Conservation (phyloP, 441 rosid genomes). For the Populus hybrid region DNA sequence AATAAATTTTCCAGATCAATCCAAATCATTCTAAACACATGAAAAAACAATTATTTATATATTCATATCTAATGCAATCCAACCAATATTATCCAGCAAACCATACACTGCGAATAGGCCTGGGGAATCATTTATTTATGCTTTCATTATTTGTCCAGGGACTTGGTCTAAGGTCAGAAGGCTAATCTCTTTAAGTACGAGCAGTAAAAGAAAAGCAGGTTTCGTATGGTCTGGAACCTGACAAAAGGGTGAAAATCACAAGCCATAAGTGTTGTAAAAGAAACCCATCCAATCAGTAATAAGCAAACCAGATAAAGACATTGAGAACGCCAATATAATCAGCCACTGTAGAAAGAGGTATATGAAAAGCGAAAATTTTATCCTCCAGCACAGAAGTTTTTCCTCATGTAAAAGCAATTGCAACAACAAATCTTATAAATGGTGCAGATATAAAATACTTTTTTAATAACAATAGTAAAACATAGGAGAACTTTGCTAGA, state of each 20-base stretch:
- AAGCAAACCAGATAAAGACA: background rate
- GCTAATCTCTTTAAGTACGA: background rate
- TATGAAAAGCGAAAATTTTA: background rate
- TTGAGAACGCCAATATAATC: background rate
- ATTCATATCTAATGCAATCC: too few relatives aligned
- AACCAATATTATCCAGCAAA: too few relatives aligned
- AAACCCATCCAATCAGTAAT: background rate
- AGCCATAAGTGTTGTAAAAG: background rate
- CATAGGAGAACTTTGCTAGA: background rate
- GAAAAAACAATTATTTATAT: too few relatives aligned
- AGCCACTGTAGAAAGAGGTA: background rate
- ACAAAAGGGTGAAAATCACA: background rate
- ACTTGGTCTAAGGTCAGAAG: background rate
- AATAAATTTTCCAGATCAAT: too few relatives aligned
- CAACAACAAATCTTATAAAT: constrained; percentile 5
- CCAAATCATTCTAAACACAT: too few relatives aligned
- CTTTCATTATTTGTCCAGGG: background rate
- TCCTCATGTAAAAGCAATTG: background rate
- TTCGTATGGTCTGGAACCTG: background rate
- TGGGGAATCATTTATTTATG: background rate
- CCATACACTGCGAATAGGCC: background rate
- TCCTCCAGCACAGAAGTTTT: background rate
- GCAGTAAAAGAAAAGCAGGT: background rate
- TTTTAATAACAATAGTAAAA: background rate
- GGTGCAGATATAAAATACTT: background rate